phyloP scores from a whole-genome alignment of 1,139 yeast genomes.

The Lodderomyces metapsilosis region DNA sequence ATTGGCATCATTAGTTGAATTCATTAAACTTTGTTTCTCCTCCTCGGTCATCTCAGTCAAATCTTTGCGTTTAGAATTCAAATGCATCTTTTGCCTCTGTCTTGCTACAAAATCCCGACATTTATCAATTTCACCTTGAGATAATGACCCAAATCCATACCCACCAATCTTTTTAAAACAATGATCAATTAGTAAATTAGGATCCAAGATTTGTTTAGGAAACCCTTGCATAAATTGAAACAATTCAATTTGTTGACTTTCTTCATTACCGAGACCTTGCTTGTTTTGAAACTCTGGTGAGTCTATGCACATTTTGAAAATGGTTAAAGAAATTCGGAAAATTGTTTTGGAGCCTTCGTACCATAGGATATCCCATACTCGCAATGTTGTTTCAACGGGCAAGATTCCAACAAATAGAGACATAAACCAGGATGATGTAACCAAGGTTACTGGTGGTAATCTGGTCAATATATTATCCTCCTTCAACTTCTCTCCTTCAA shows the following conservation, averaged over 20 bases:
- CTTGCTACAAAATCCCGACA: conserved; percentile 76
- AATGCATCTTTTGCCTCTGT: conserved; percentile 48
- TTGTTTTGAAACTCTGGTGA: conserved; percentile 38
- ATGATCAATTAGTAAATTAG: conserved; percentile 64
- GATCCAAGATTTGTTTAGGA: conserved; percentile 73
- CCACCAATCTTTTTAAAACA: conserved; percentile 77
- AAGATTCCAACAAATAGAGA: conserved; percentile 83
- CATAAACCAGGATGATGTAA: conserved; percentile 98
- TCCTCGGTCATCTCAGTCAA: conserved; percentile 40
- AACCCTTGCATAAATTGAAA: conserved; percentile 83
- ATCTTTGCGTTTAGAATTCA: conserved; percentile 29
- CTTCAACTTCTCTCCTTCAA: conserved; percentile 43
- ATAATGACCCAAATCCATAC: conserved; percentile 62
- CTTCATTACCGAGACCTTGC: conserved; percentile 20
- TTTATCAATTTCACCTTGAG: conserved; percentile 77
- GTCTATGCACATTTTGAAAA: conserved; percentile 77
- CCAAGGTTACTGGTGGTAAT: conserved; percentile 86
- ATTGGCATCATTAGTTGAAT: conserved; percentile 6
- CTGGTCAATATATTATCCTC: conserved; percentile 66
- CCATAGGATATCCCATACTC: conserved; percentile 95
- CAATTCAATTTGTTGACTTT: conserved; percentile 74
- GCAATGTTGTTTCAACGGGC: conserved; percentile 81
- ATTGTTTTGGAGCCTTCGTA: conserved; percentile 88
- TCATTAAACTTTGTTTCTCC: conserved; percentile 35
- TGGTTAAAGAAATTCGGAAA: conserved; percentile 78